Evolutionary conservation across 495 filamentous ascomycete genomes (phyloP), one percentile per base, ranked within the genome.

Genomic region (Acidiella bohemica): DNA sequence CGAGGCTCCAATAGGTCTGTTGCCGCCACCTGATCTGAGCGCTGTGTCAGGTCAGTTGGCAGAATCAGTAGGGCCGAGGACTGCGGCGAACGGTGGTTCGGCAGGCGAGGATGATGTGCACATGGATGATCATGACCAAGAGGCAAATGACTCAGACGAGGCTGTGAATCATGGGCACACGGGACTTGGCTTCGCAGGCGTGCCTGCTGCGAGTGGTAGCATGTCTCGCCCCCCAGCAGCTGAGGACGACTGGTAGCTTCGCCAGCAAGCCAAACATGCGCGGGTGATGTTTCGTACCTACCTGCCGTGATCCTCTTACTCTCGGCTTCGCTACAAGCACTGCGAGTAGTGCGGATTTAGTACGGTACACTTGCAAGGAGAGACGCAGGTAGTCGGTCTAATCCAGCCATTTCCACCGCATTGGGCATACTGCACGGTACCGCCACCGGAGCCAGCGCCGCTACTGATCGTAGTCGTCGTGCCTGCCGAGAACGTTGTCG

Each of bases 231-330:
- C 12, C 11, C 26, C 36, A 7, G 36, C 36, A 5, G 36, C 9
- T 4, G 36, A 39, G 19, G 26, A 41, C 13, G 39, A 41, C 23
- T 44, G 27, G 32, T 28, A 39, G 41, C 26, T n/a, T n/a, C n/a
- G n/a, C n/a, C n/a, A n/a, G n/a, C n/a, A n/a, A n/a, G n/a, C n/a
- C n/a, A n/a, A n/a, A n/a, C n/a, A n/a, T n/a, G n/a, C n/a, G n/a
- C n/a, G n/a, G n/a, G n/a, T n/a, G n/a, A n/a, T n/a, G n/a, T n/a
- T n/a, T n/a, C n/a, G n/a, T n/a, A n/a, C n/a, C n/a, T n/a, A n/a
- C n/a, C n/a, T n/a, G n/a, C n/a, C n/a, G n/a, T n/a, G n/a, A n/a
- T n/a, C n/a, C n/a, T n/a, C n/a, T n/a, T n/a, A n/a, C n/a, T n/a
- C n/a, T n/a, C n/a, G n/a, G n/a, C n/a, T n/a, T n/a, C n/a, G n/a